phyloP scores from a whole-genome alignment of 2,329 filamentous ascomycete genomes.

The Fusarium chlamydosporum region DNA sequence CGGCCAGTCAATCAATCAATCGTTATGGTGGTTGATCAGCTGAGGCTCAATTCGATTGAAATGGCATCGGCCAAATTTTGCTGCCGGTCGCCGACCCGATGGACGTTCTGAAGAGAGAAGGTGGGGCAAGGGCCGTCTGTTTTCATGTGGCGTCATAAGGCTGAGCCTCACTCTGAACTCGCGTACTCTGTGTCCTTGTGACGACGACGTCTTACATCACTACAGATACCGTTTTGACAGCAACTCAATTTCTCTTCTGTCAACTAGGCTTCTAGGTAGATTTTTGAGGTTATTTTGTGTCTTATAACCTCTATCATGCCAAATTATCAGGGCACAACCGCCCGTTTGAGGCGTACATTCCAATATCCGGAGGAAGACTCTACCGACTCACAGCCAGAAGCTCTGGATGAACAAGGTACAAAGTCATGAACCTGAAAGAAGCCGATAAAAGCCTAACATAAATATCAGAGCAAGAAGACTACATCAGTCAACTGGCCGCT shows the following conservation, averaged over 20 bases:
- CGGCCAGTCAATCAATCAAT: constrained; percentile 2
- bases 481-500: constrained; percentile 69
- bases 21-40: constrained; percentile 34
- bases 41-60: constrained; percentile 39
- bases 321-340: constrained; percentile 52
- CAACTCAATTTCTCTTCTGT: neutral
- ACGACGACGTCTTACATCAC: constrained; percentile 33
- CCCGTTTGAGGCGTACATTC: constrained; percentile 82
- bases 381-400: constrained; percentile 65
- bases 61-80: constrained; percentile 50
- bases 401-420: constrained; percentile 82
- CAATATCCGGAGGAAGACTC: constrained; percentile 76
- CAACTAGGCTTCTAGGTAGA: neutral
- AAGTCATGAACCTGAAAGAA: neutral
- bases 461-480: constrained; percentile 71
- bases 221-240: neutral
- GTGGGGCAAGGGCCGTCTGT: constrained; percentile 28
- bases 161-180: constrained; percentile 43
- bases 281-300: neutral
- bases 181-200: constrained; percentile 39
- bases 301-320: constrained; percentile 40
- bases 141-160: constrained; percentile 50
- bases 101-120: neutral
- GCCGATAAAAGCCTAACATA: neutral
- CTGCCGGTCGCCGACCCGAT: constrained; percentile 41